Base-by-base conservation (phyloP, 306 rosid genomes). In the Crotalaria pallida region DNA sequence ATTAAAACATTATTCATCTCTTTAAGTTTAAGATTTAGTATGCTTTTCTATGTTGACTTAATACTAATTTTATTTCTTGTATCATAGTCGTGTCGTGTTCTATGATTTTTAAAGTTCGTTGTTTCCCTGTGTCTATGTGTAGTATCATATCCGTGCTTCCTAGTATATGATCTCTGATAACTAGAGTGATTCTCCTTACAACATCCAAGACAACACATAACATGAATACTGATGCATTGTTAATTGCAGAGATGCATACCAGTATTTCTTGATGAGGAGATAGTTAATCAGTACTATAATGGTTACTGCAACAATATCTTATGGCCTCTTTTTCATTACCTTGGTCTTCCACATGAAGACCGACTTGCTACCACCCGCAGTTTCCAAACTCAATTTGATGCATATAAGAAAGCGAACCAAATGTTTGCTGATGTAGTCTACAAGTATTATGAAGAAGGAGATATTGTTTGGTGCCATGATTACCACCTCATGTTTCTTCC, bases 401-500 rank as follows among this genome's bases (percentile, higher is more conserved):
- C 98, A 38, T 94, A 87, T 80, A 90, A 94, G 88, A 85, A 49
- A 83, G 98, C 97, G 40, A 94, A 94, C 80, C 90, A 87, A 82
- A 79, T 87, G 87, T 90, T 94, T 83, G 98, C 98, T 76, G 97
- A 90, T 65, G 92, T 94, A 3, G 97, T 94, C n/a, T 84, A 88
- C 58, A 15, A 72, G 86, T 81, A 94, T 76, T 90, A 94, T 51
- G 84, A 88, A 84, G 94, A 94, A 58, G 98, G 98, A 60, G 98
- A 94, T 81, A 86, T 94, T 16, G 90, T 94, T 62, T 94, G 98
- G 97, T 90, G 97, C 77, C 98, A 90, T 68, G 98, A 94, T 68
- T 94, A 94, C 82, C 97, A 94, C 83, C 83, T 94, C 52, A 94
- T 94, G 98, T 94, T 87, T 77, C 97, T 94, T 73, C 98, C 98